Evolutionary conservation across 2,329 filamentous ascomycete genomes (phyloP).

Genomic region (Fusarium poae): DNA sequence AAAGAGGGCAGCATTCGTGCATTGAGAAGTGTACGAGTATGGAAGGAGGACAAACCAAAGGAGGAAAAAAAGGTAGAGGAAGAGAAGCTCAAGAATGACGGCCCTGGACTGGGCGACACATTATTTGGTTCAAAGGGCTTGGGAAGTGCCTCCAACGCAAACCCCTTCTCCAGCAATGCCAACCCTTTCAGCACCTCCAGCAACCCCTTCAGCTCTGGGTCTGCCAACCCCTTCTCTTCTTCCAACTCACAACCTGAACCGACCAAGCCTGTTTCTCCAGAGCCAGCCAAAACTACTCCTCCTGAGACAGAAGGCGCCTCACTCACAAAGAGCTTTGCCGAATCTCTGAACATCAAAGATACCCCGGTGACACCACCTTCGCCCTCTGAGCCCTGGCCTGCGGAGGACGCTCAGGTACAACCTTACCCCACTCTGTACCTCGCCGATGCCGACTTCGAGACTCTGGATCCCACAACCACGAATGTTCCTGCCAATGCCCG

Average conservation of each 20-base stretch:
- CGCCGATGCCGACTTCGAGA: conserved; percentile 91
- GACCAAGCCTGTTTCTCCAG: conserved; percentile 52
- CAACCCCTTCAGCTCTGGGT: conserved; percentile 51
- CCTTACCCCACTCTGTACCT: conserved; percentile 84
- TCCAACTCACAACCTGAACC: conserved; percentile 51
- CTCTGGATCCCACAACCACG: conserved; percentile 72
- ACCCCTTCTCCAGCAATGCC: conserved; percentile 70
- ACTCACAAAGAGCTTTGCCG: conserved; percentile 75
- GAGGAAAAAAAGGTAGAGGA: conserved; percentile 53
- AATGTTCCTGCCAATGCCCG: conserved; percentile 65
- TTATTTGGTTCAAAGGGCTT: conserved; percentile 75
- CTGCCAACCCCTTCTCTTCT: conserved; percentile 51
- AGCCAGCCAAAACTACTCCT: conserved; percentile 52
- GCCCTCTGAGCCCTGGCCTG: conserved; percentile 80
- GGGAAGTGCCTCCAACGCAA: conserved; percentile 57
- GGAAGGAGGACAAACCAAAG: conserved; percentile 54
- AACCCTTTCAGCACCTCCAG: conserved; percentile 62
- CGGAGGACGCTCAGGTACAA: conserved; percentile 70
- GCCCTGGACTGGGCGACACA: conserved; percentile 70
- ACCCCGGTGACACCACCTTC: conserved; percentile 52
- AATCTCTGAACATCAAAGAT: conserved; percentile 80
- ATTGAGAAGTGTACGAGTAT: conserved; percentile 75
- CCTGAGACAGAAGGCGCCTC: conserved; percentile 48
- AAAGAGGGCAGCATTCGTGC: conserved; percentile 85
- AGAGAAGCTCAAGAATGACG: conserved; percentile 53